A percentile compares a stretch with the other conserved stretches of the same genome.
These are phyloP conservation scores for Boletus semigastroideus DNA, from an alignment of 1,284 basidiomycete species.

Conservation along the genomic window DNA sequence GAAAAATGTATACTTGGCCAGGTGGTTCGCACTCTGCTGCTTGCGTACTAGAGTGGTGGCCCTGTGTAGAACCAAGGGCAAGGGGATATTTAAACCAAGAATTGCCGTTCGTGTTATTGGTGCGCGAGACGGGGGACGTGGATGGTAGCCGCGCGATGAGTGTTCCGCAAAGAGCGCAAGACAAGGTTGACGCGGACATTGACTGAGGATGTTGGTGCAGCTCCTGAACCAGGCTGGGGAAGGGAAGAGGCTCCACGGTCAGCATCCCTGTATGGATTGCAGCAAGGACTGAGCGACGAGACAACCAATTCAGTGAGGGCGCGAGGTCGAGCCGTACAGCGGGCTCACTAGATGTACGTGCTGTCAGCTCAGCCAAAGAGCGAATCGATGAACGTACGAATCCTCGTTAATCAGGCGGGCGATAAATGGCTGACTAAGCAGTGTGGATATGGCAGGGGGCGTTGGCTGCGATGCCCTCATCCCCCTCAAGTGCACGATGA, in stretches of 20 bases:
- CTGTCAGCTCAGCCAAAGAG: constrained; percentile 7
- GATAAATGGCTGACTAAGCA: constrained; percentile 82
- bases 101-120: constrained; percentile 28
- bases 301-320: constrained; percentile 91
- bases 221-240: constrained; percentile 54
- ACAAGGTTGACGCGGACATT: constrained; percentile 38
- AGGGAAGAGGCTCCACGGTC: constrained; percentile 82
- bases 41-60: constrained; percentile 27
- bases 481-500: constrained; percentile 79
- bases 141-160: constrained; percentile 39
- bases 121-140: constrained; percentile 18
- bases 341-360: constrained; percentile 61
- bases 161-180: constrained; percentile 78
- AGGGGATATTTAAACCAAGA: constrained; percentile 62
- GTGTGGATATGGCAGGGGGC: constrained; percentile 65
- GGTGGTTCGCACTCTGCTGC: constrained; percentile 34
- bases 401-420: constrained; percentile 84
- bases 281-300: constrained; percentile 79
- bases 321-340: constrained; percentile 92
- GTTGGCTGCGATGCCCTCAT: constrained; percentile 58
- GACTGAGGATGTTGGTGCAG: constrained; percentile 27
- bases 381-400: constrained; percentile 58
- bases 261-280: constrained; percentile 90
- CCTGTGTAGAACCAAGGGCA: constrained; percentile 32
- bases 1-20: constrained; percentile 60